These are phyloP conservation scores for Panicum miliaceum DNA, from an alignment of 176 grass and related monocot species.

Conservation along the genomic window DNA sequence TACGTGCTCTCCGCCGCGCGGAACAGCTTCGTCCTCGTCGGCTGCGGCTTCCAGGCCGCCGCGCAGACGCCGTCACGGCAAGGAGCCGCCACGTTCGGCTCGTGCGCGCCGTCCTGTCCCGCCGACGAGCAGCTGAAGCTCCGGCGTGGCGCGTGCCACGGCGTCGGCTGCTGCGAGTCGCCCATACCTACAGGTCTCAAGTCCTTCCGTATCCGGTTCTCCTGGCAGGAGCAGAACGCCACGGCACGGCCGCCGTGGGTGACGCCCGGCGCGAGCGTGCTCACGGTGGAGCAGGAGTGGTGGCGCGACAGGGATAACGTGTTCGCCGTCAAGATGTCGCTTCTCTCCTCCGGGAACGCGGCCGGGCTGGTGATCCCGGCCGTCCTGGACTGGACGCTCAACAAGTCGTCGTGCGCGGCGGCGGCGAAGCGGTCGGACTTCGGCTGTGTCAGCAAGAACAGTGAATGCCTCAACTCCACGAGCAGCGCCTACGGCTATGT, in stretches of 20 bases:
- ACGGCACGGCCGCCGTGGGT: slow-evolving; percentile 12
- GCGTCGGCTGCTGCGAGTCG: slow-evolving; percentile 18
- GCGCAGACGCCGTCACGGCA: not conserved
- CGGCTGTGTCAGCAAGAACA: slow-evolving; percentile 43
- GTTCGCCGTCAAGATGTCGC: not conserved
- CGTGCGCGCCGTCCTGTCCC: slow-evolving; percentile 30
- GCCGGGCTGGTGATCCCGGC: not conserved
- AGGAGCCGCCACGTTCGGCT: not conserved
- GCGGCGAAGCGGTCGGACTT: slow-evolving; percentile 15
- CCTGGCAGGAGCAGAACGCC: not conserved
- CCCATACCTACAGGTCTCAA: not conserved
- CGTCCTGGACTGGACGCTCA: slow-evolving; percentile 24
- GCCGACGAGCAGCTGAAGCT: not conserved
- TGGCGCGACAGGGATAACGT: slow-evolving; percentile 28
- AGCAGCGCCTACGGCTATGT: slow-evolving; percentile 48
- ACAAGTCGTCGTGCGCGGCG: slow-evolving; percentile 23
- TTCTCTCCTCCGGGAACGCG: not conserved
- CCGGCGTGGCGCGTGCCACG: not conserved
- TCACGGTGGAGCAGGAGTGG: slow-evolving; percentile 24
- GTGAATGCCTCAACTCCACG: slow-evolving; percentile 32
- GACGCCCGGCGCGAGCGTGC: slow-evolving; percentile 4
- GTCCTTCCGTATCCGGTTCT: not conserved
- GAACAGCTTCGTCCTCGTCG: slow-evolving; percentile 12
- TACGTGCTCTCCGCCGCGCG: slow-evolving; percentile 8
- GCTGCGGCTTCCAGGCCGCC: slow-evolving; percentile 27